A percentile compares a stretch with the other conserved stretches of the same genome.
These are phyloP conservation scores for Trifolium subterraneum DNA, from an alignment of 306 rosid genomes.

Conservation along the genomic window DNA sequence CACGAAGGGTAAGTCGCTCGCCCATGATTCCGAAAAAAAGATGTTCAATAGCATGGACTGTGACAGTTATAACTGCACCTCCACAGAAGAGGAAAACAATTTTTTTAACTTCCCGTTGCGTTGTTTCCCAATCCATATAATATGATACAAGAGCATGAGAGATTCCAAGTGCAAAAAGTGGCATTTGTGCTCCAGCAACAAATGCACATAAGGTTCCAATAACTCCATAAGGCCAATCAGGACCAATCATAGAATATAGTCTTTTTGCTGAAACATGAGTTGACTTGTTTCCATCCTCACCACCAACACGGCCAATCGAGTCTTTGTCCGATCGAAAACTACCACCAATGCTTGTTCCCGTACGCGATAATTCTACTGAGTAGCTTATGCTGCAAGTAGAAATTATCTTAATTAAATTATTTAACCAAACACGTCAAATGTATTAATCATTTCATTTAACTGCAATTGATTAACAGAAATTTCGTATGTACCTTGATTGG, in stretches of 20 bases:
- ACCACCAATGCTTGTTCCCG: slow-evolving; percentile 72
- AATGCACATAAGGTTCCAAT: slow-evolving; percentile 78
- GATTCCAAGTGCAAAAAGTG: slow-evolving; percentile 91
- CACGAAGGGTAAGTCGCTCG: slow-evolving; percentile 93
- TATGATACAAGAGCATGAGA: slow-evolving; percentile 93
- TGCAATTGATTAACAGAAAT: not conserved
- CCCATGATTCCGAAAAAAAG: slow-evolving; percentile 93
- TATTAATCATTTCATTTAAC: not conserved
- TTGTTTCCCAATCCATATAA: slow-evolving; percentile 96
- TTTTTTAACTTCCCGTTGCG: slow-evolving; percentile 71
- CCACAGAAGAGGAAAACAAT: slow-evolving; percentile 78
- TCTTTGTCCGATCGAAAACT: slow-evolving; percentile 95
- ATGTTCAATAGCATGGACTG: slow-evolving; percentile 84
- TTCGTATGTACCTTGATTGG: slow-evolving; percentile 56
- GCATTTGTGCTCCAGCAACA: slow-evolving; percentile 96
- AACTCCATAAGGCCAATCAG: slow-evolving; percentile 87
- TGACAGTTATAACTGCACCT: slow-evolving; percentile 70
- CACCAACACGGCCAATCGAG: slow-evolving; percentile 61
- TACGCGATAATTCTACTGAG: slow-evolving; percentile 77
- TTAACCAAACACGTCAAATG: not conserved
- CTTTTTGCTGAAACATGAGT: slow-evolving; percentile 61
- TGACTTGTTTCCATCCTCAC: slow-evolving; percentile 59
- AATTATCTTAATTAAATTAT: not conserved
- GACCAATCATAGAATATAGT: slow-evolving; percentile 83
- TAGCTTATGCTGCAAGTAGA: slow-evolving; percentile 56